phyloP scores from a whole-genome alignment of 2,329 filamentous ascomycete genomes.

The Fusarium devonianum region DNA sequence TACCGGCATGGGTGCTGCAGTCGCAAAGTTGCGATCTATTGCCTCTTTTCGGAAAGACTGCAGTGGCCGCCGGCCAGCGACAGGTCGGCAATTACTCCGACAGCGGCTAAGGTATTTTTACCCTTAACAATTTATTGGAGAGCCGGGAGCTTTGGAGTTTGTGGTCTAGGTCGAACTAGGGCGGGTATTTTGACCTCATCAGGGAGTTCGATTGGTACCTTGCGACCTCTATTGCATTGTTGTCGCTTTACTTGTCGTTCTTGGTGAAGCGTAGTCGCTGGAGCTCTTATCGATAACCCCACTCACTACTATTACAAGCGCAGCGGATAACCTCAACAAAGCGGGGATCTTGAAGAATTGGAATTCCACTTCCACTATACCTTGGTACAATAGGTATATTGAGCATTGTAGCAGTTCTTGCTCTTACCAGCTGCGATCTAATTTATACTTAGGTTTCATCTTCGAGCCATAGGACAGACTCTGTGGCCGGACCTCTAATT shows the following conservation, averaged over 20 bases:
- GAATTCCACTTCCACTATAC: too few relatives aligned
- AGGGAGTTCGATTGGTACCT: slow-evolving; percentile 4
- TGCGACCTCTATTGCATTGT: background rate
- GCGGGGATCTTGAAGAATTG: background rate
- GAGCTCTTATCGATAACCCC: slow-evolving; percentile 3
- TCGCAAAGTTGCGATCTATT: slow-evolving; percentile 12
- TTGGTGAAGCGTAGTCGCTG: background rate
- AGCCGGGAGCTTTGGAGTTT: too few relatives aligned
- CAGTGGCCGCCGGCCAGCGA: slow-evolving; percentile 7
- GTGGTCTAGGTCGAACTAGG: too few relatives aligned
- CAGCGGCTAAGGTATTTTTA: background rate
- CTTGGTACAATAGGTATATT: too few relatives aligned
- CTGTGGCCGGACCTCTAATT: too few relatives aligned
- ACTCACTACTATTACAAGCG: background rate
- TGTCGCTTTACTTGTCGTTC: slow-evolving; percentile 11
- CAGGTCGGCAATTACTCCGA: slow-evolving; percentile 10
- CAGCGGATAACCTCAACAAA: background rate
- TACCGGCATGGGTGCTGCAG: background rate
- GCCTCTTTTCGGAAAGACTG: slow-evolving; percentile 28
- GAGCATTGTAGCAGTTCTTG: too few relatives aligned
- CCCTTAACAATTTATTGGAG: too few relatives aligned
- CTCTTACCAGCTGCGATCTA: too few relatives aligned
- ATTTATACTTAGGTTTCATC: too few relatives aligned
- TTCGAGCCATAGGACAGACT: too few relatives aligned
- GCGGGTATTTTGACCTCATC: background rate